A percentile compares a stretch with the other conserved stretches of the same genome.
Conservation (phyloP, 208 protist genomes). For the Leishmania amazonensis region DNA sequence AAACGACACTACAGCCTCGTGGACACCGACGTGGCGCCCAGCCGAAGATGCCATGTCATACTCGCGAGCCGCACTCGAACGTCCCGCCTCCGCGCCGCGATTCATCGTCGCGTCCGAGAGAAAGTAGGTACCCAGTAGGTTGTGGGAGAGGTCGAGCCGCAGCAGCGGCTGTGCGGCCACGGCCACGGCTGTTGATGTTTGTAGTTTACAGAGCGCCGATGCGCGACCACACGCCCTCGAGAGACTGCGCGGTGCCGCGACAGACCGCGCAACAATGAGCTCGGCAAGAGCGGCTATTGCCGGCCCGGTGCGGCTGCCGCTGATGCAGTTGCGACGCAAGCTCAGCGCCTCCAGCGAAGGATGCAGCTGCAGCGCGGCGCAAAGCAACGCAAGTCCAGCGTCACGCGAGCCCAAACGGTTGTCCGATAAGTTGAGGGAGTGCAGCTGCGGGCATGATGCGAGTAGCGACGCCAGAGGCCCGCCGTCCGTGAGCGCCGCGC, state of each 20-base stretch:
- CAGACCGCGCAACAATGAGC: slow-evolving; percentile 38
- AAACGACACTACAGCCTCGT: slow-evolving; percentile 26
- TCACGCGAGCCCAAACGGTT: slow-evolving; percentile 49
- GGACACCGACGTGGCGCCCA: not conserved
- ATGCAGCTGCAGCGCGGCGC: slow-evolving; percentile 42
- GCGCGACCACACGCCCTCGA: not conserved
- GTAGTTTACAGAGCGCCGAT: not conserved
- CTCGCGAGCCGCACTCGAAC: not conserved
- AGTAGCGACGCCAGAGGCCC: slow-evolving; percentile 38
- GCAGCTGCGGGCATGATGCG: slow-evolving; percentile 29
- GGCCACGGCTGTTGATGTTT: not conserved
- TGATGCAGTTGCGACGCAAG: slow-evolving; percentile 44
- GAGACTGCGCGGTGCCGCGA: not conserved
- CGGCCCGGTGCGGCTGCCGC: slow-evolving; percentile 28
- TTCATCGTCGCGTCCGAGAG: not conserved
- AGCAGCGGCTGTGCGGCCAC: slow-evolving; percentile 6
- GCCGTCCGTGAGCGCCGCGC: slow-evolving; percentile 33
- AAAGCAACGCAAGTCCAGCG: slow-evolving; percentile 32
- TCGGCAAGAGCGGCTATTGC: slow-evolving; percentile 47
- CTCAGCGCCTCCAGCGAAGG: slow-evolving; percentile 31
- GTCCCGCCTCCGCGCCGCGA: not conserved
- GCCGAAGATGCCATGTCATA: not conserved
- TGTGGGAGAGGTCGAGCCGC: slow-evolving; percentile 30
- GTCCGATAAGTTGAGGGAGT: slow-evolving; percentile 40
- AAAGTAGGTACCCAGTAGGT: slow-evolving; percentile 30